These are phyloP conservation scores for Pseudogymnoascus sp. DNA, from an alignment of 2,329 filamentous ascomycete species.

Conservation along the genomic window DNA sequence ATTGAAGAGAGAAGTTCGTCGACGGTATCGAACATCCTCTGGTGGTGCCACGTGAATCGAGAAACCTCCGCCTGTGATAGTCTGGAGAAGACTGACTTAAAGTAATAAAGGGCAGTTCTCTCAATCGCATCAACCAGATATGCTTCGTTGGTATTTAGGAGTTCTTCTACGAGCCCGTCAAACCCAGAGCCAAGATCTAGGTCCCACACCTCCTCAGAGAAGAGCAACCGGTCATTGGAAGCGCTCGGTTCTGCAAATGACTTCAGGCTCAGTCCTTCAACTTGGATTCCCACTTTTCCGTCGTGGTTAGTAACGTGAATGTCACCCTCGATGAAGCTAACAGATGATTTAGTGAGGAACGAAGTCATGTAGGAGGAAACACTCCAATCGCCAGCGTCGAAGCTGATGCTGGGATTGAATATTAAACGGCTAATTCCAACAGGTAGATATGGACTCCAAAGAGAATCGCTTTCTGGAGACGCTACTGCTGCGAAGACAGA, in stretches of 20 bases:
- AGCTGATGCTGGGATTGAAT: too few relatives aligned
- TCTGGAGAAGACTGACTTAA: too few relatives aligned
- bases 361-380: too few relatives aligned
- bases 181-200: background rate
- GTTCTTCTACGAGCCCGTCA: background rate
- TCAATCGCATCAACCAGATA: too few relatives aligned
- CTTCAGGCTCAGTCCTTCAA: too few relatives aligned
- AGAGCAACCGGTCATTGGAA: background rate
- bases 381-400: too few relatives aligned
- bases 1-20: background rate
- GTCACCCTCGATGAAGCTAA: constrained; percentile 4
- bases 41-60: background rate
- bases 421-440: background rate
- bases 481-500: too few relatives aligned
- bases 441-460: constrained; percentile 19
- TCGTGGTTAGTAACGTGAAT: constrained; percentile 20
- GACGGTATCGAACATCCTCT: background rate
- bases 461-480: constrained; percentile 13
- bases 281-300: background rate
- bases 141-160: too few relatives aligned
- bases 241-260: background rate
- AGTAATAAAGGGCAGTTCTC: too few relatives aligned
- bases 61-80: too few relatives aligned
- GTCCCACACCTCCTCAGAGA: background rate
- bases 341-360: too few relatives aligned